These are phyloP conservation scores for Puya raimondii DNA, from an alignment of 176 grass and related monocot species.

Conservation along the genomic window DNA sequence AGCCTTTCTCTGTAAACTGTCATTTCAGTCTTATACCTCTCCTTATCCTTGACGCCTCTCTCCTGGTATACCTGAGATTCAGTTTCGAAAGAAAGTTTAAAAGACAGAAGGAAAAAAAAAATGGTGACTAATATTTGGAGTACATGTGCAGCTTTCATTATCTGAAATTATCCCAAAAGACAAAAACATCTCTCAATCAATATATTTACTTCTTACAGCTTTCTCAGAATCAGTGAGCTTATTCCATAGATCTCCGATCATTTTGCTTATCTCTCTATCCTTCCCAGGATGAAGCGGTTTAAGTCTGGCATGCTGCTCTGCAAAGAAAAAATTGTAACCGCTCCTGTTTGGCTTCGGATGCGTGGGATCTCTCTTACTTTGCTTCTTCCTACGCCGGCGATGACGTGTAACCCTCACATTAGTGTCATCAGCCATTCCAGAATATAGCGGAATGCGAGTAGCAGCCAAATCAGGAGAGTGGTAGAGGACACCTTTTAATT, in stretches of 20 bases:
- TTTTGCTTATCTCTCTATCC: constrained; percentile 81
- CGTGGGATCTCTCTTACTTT: constrained; percentile 65
- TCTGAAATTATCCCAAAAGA: neutral
- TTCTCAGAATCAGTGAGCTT: constrained; percentile 62
- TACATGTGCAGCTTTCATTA: constrained; percentile 3
- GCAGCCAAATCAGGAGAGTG: constrained; percentile 39
- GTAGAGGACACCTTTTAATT: constrained; percentile 75
- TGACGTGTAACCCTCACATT: constrained; percentile 32
- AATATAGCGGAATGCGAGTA: constrained; percentile 9
- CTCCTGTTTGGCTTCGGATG: constrained; percentile 92
- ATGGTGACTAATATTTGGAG: neutral
- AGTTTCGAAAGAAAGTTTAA: neutral
- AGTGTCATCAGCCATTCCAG: constrained; percentile 26
- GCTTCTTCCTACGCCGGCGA: constrained; percentile 48
- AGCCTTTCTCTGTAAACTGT: constrained; percentile 53
- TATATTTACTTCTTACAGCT: constrained; percentile 48
- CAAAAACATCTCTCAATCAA: no score
- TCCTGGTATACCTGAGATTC: constrained; percentile 78
- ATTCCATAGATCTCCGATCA: constrained; percentile 80
- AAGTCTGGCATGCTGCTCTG: constrained; percentile 79
- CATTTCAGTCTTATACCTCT: constrained; percentile 67
- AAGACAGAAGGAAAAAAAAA: constrained; percentile 7
- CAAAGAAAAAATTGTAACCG: constrained; percentile 96
- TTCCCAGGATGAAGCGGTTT: constrained; percentile 59
- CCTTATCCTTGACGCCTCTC: constrained; percentile 65